Evolutionary conservation across 208 protist species (phyloP), one percentile per base, ranked within the genome.

Genomic region (Novymonas esmeraldas): DNA sequence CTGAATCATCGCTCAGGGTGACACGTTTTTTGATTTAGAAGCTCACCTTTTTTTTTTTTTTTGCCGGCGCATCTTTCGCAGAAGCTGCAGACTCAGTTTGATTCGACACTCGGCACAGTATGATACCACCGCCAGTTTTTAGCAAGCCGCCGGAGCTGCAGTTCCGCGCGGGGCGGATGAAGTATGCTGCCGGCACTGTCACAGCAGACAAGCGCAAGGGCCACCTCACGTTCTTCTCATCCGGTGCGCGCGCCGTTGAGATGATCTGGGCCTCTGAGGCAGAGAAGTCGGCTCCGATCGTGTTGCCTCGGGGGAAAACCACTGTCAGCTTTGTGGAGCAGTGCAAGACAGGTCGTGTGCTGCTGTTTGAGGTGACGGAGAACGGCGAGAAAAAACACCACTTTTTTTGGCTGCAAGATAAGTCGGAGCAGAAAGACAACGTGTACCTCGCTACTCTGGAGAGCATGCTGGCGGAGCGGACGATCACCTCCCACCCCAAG

Each of bases 401-500:
- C 56, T 95, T 95, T 50, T 95, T 92, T 57, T 95, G 90, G 88
- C 49, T 95, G 20, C 90, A 95, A 56, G 90, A 94, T 31, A 92
- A 89, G 54, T 89, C 77, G 28, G 85, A 76, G n/a, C 70, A 79
- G 31, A 85, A 91, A 52, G 89, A 95, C 56, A 62, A 34, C 20
- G 28, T 59, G 3, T 84, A 90, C 62, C 60, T 92, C 56, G 61
- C 64, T 29, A 63, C 56, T 52, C 64, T 94, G 28, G 69, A 92
- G 44, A 49, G 58, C 29, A 58, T 85, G 57, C 55, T 93, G 46
- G 65, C 58, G 14, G 64, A 79, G 24, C 36, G 45, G 33, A 13
- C 48, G 3, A 22, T 55, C 0, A 39, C 34, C n/a, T 34, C 49
- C 6, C 56, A 38, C 22, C 52, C 24, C 0, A 65, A 56, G 36